Evolutionary conservation across 805 yeast genomes (phyloP).

Genomic region (Candida berthetii): DNA sequence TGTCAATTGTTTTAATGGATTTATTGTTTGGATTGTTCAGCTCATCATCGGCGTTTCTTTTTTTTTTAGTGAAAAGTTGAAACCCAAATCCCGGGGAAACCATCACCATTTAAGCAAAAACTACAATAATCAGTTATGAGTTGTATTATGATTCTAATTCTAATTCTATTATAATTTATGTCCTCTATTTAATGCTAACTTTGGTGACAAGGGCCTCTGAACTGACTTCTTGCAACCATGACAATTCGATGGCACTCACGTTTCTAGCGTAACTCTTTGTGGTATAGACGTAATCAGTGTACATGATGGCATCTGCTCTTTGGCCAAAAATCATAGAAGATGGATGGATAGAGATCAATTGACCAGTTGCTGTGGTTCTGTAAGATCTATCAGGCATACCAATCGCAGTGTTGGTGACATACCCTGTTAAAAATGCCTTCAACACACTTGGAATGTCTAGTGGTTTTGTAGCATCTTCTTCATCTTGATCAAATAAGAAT

Average conservation of each 20-base stretch:
- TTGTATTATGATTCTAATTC: no score
- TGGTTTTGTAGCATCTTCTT: constrained; percentile 22
- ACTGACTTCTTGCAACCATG: constrained; percentile 75
- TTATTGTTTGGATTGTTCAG: no score
- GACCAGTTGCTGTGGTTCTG: constrained; percentile 80
- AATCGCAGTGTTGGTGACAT: constrained; percentile 81
- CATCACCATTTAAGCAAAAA: no score
- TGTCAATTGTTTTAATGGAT: no score
- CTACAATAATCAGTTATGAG: no score
- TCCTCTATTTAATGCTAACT: neutral
- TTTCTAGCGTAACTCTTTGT: constrained; percentile 88
- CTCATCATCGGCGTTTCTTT: no score
- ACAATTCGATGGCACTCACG: constrained; percentile 74
- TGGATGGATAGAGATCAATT: constrained; percentile 83
- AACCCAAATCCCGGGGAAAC: no score
- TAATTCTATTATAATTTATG: no score
- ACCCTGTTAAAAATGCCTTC: constrained; percentile 80
- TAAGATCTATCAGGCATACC: constrained; percentile 94
- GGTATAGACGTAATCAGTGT: constrained; percentile 90
- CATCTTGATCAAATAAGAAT: constrained; percentile 17
- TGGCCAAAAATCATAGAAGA: constrained; percentile 83
- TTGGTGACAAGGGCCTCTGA: constrained; percentile 1
- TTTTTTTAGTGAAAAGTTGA: no score
- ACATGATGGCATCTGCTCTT: constrained; percentile 83
- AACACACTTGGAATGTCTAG: constrained; percentile 53